phyloP scores from a whole-genome alignment of 1,139 yeast species.

The Ashbya aceris region DNA sequence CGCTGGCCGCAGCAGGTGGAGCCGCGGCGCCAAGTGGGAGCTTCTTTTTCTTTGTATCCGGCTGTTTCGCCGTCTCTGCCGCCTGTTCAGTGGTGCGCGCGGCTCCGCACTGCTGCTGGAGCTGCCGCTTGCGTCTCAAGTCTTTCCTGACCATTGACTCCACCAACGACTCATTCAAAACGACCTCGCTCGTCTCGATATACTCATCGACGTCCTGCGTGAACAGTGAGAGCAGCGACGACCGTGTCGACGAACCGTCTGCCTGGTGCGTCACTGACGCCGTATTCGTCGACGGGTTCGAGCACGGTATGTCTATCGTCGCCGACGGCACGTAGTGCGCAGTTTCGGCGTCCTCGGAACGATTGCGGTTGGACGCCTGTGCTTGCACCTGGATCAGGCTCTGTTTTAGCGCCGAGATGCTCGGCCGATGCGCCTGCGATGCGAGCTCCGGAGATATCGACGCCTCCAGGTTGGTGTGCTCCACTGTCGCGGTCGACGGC shows the following conservation, averaged over 20 bases:
- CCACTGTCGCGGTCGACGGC: slow-evolving; percentile 22
- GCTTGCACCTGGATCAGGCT: slow-evolving; percentile 9
- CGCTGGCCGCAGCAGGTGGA: neutral
- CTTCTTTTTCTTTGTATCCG: neutral
- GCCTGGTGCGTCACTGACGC: neutral
- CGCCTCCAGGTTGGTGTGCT: slow-evolving; percentile 16
- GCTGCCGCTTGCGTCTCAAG: slow-evolving; percentile 21
- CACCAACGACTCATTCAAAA: slow-evolving; percentile 18
- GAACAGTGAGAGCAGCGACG: slow-evolving; percentile 3
- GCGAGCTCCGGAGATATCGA: slow-evolving; percentile 8
- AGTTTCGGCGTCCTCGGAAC: neutral
- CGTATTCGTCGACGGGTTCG: slow-evolving; percentile 1
- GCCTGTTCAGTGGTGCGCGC: neutral
- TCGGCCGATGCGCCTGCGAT: slow-evolving; percentile 11
- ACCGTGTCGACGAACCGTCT: slow-evolving; percentile 1
- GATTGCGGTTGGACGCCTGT: neutral
- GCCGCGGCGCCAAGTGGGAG: neutral
- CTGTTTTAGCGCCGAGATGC: slow-evolving; percentile 19
- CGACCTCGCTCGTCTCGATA: slow-evolving; percentile 19
- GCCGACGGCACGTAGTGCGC: neutral
- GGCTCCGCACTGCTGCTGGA: slow-evolving; percentile 4
- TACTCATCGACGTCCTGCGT: slow-evolving; percentile 17
- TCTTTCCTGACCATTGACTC: slow-evolving; percentile 19
- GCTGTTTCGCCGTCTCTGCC: neutral
- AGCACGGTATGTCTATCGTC: slow-evolving; percentile 6